Percentiles rank a stretch among this genome's conserved stretches.
Evolutionary conservation across 768 basidiomycete species (phyloP).

Genomic region (Hysterangium stoloniferum): DNA sequence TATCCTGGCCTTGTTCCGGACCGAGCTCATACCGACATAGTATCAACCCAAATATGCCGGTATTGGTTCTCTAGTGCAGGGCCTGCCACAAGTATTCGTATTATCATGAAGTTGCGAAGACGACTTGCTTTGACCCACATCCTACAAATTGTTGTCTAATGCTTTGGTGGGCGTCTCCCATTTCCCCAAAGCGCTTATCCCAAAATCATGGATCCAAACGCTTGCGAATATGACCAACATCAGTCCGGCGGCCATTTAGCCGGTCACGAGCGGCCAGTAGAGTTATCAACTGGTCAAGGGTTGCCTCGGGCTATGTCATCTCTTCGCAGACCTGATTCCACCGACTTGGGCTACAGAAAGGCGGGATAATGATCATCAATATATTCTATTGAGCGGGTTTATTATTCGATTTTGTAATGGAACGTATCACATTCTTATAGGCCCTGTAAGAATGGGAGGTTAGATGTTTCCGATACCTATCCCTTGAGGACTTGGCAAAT

Average conservation of each 20-base stretch:
- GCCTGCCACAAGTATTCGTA: slow-evolving; percentile 48
- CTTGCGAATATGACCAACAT: slow-evolving; percentile 36
- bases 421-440: not conserved
- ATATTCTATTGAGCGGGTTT: not conserved
- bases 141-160: not conserved
- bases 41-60: slow-evolving; percentile 51
- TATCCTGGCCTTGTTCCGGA: not conserved
- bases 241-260: slow-evolving; percentile 52
- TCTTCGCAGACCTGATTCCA: slow-evolving; percentile 39
- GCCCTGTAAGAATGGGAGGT: not conserved
- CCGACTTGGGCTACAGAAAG: slow-evolving; percentile 39
- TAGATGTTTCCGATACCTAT: not conserved
- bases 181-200: slow-evolving; percentile 42
- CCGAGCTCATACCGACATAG: slow-evolving; percentile 20
- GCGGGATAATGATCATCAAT: slow-evolving; percentile 10
- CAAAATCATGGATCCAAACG: slow-evolving; percentile 28
- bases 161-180: slow-evolving; percentile 43
- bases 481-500: too few relatives aligned
- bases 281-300: slow-evolving; percentile 40
- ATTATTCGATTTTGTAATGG: not conserved
- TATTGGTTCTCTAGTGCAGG: slow-evolving; percentile 53
- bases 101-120: slow-evolving; percentile 42
- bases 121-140: slow-evolving; percentile 1
- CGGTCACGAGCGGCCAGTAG: slow-evolving; percentile 40
- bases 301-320: slow-evolving; percentile 52